These are phyloP conservation scores for Colletotrichum coccodes DNA, from an alignment of 2,329 filamentous ascomycete genomes.

Conservation along the genomic window DNA sequence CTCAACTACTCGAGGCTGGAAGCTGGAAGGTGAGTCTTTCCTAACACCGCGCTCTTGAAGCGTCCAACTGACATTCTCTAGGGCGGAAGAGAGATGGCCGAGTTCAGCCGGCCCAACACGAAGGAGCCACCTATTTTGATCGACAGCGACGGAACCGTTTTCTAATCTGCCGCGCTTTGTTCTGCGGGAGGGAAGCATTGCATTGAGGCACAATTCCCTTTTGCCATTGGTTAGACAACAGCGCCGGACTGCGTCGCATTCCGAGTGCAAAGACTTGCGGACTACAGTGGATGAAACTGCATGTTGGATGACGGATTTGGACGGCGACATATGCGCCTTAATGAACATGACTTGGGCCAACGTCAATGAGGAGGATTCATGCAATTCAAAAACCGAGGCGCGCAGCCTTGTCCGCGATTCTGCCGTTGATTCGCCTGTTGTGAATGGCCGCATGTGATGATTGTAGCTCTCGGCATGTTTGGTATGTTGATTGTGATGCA, in stretches of 20 bases:
- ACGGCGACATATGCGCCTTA: constrained; percentile 19
- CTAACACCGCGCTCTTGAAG: background rate
- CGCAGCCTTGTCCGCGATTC: background rate
- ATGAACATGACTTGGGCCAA: constrained; percentile 25
- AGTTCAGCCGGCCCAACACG: constrained; percentile 94
- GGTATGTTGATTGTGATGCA: too few species aligned
- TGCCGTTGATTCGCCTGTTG: background rate
- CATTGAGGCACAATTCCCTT: constrained; percentile 30
- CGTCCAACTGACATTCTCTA: constrained; percentile 39
- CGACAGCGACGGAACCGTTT: constrained; percentile 94
- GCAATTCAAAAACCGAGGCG: constrained; percentile 10
- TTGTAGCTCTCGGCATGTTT: too few species aligned
- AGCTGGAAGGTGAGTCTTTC: constrained; percentile 87
- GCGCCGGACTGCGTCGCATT: background rate
- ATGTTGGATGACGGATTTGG: constrained; percentile 8
- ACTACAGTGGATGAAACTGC: constrained; percentile 10
- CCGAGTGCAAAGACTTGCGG: background rate
- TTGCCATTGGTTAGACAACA: constrained; percentile 18
- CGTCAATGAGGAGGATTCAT: background rate
- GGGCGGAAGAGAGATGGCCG: constrained; percentile 95
- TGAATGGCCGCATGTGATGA: background rate
- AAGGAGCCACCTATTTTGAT: constrained; percentile 98
- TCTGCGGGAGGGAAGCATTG: constrained; percentile 26
- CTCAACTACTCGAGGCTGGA: constrained; percentile 93
- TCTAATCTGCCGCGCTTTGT: constrained; percentile 61